phyloP scores from a whole-genome alignment of 495 filamentous ascomycete species.

The Aspergillus heteromorphus region DNA sequence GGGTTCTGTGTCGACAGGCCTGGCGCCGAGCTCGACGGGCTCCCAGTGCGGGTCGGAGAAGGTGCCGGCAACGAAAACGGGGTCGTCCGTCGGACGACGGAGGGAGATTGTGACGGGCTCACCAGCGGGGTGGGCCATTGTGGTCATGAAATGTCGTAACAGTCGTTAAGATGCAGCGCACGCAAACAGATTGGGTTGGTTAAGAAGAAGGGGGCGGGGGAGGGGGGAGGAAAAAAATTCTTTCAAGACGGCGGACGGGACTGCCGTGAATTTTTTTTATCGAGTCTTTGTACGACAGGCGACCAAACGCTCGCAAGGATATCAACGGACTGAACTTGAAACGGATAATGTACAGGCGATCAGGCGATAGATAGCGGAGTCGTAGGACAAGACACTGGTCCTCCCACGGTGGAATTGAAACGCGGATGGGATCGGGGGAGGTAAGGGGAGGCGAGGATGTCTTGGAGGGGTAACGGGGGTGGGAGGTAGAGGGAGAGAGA shows the following conservation, averaged over 20 bases:
- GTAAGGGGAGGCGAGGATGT: neutral
- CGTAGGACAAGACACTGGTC: conserved; percentile 7
- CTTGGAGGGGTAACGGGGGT: conserved; percentile 8
- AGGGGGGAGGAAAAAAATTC: too few species aligned
- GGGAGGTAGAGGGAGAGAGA: conserved; percentile 2
- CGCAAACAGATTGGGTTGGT: neutral
- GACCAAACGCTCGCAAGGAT: conserved; percentile 7
- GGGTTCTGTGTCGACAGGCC: conserved; percentile 40
- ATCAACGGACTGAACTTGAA: conserved; percentile 4
- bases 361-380: conserved; percentile 2
- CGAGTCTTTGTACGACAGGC: neutral
- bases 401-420: conserved; percentile 13
- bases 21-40: conserved; percentile 52
- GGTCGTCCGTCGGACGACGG: conserved; percentile 47
- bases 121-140: conserved; percentile 18
- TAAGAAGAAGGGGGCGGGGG: too few species aligned
- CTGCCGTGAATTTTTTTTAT: too few species aligned
- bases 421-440: neutral
- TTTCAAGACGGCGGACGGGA: too few species aligned
- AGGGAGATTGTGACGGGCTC: conserved; percentile 52
- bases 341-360: conserved; percentile 16
- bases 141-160: conserved; percentile 21
- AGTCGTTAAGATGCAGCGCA: conserved; percentile 17
- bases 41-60: conserved; percentile 63
- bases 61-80: conserved; percentile 60